Base-by-base conservation (phyloP, 1,139 yeast genomes). In the Geotrichum europaeum region DNA sequence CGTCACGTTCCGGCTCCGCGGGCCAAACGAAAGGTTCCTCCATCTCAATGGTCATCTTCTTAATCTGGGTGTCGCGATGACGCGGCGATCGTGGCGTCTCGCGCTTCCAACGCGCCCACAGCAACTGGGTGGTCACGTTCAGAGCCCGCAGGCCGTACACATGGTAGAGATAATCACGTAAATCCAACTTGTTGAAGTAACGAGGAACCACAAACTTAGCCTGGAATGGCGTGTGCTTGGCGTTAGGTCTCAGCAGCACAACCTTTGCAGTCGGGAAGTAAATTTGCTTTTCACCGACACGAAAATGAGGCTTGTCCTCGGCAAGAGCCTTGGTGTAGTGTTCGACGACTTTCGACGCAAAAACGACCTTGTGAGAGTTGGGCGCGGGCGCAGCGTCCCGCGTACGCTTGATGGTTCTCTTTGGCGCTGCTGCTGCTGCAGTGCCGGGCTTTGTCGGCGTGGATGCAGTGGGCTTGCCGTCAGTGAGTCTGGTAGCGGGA, bases 1-100 rank as follows among this genome's bases (percentile, higher is more conserved):
- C 68, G 51, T 69, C 69, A 66, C 79, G 78, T 34, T 76, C 74
- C 49, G 72, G 69, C 56, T 82, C 81, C 67, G 85, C 84, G 2
- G 98, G 98, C 97, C 97, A 92, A 57, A 91, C 81, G 71, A 92
- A 92, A 22, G 98, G 97, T 66, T 90, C 90, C 60, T 84, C 84
- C 94, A 92, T 87, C 69, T 90, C 97, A 59, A 91, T 86, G 20
- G 97, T 91, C 97, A 92, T 92, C 75, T 91, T 90, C 78, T 92
- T 92, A 68, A 83, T 82, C 75, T 90, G 97, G 1, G 96, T 86
- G 7, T 80, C 78, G 75, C 97, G 84, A 73, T 85, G 83, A 69
- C 97, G 84, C 36, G 88, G 89, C 60, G 84, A 79, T 65, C 83
- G 84, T 57, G 81, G 81, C 61, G 83, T 79, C 34, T 83, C 80